These are phyloP conservation scores for Eucalyptus rudis DNA, from an alignment of 345 rosid species.

Conservation along the genomic window DNA sequence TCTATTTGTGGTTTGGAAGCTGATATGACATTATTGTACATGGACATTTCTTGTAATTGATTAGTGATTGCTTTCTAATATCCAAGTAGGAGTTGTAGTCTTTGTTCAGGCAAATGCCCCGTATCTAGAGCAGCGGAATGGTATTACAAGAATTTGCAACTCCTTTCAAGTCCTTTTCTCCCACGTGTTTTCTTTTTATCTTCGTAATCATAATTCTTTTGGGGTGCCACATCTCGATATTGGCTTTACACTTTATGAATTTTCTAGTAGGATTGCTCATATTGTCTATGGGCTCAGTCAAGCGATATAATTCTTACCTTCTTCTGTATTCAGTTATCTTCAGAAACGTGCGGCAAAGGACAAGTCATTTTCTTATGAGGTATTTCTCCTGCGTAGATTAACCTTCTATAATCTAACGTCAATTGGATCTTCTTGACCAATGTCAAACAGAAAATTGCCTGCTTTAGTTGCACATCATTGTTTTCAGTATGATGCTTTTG, in stretches of 20 bases:
- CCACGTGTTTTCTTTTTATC: not conserved
- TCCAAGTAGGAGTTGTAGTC: not conserved
- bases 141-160: not conserved
- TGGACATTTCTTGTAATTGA: not conserved
- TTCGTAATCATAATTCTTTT: not conserved
- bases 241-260: not conserved
- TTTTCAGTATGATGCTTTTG: not conserved
- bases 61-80: not conserved
- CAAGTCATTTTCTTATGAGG: constrained; percentile 89
- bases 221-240: not conserved
- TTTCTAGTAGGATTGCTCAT: not conserved
- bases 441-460: not conserved
- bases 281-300: not conserved
- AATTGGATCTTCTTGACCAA: not conserved
- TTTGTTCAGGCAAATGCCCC: not conserved
- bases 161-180: not conserved
- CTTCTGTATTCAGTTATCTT: constrained; percentile 62
- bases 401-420: not conserved
- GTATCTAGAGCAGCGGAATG: not conserved
- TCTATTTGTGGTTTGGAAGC: not conserved
- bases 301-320: not conserved
- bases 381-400: constrained; percentile 2
- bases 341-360: constrained; percentile 66
- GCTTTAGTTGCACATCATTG: not conserved
- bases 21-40: not conserved